phyloP scores from a whole-genome alignment of 2,329 filamentous ascomycete genomes.

The Colletotrichum noveboracense region DNA sequence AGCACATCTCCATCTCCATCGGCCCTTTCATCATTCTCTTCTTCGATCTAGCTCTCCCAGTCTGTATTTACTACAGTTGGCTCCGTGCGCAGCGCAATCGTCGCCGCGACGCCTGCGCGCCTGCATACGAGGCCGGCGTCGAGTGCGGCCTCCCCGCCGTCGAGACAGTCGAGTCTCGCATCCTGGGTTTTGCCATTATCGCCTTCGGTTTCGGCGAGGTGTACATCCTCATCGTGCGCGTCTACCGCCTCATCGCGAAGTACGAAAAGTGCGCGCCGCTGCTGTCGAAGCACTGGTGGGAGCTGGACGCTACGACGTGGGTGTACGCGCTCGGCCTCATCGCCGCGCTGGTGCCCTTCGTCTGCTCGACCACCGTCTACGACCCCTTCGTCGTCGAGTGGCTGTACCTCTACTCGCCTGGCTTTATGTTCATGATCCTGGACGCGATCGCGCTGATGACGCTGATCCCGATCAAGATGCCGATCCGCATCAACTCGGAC shows the following conservation, averaged over 20 bases:
- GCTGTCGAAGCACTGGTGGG: slow-evolving; percentile 14
- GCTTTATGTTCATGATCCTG: slow-evolving; percentile 20
- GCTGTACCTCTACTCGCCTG: slow-evolving; percentile 17
- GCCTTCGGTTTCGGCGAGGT: slow-evolving; percentile 17
- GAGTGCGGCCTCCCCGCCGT: slow-evolving; percentile 1
- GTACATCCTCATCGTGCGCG: slow-evolving; percentile 18
- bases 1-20: slow-evolving; percentile 20
- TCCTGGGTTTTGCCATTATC: slow-evolving; percentile 16
- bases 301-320: slow-evolving; percentile 19
- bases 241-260: slow-evolving; percentile 15
- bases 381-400: slow-evolving; percentile 14
- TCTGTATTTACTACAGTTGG: slow-evolving; percentile 20
- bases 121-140: slow-evolving; percentile 8
- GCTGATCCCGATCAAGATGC: slow-evolving; percentile 14
- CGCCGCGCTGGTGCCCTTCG: slow-evolving; percentile 12
- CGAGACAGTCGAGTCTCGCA: slow-evolving; percentile 13
- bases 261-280: slow-evolving; percentile 13
- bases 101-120: not conserved
- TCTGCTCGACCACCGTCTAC: slow-evolving; percentile 17
- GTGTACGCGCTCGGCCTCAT: slow-evolving; percentile 18
- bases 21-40: slow-evolving; percentile 19
- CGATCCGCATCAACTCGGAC: slow-evolving; percentile 20
- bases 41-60: slow-evolving; percentile 13
- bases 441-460: slow-evolving; percentile 16
- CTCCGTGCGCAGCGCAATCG: slow-evolving; percentile 14